Base-by-base conservation (phyloP, 2,329 filamentous ascomycete genomes). In the Neofusicoccum cordaticola region DNA sequence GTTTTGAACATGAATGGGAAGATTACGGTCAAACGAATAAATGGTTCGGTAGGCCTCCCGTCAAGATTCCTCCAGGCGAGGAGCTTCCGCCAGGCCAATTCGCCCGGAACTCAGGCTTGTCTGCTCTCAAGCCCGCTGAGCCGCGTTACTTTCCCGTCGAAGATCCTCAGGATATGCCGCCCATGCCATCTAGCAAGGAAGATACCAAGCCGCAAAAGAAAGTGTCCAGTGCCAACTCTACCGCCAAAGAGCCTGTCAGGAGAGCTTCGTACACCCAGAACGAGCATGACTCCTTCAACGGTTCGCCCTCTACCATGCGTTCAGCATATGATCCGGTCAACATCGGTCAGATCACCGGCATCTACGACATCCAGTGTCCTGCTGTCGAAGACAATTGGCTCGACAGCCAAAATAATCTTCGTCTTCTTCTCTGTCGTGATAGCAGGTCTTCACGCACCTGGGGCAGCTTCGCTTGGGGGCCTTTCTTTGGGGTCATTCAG, bases 381-480 rank as follows among this genome's bases (percentile, higher is more conserved):
- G 58, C 67, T 1, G 62, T 68, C 2, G 71, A 77, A 27, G 72
- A 79, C 22, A 67, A 68, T 1, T 64, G 42, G 27, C 41, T 52
- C 6, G 17, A 57, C 2, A 48, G 42, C 34, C 44, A 64, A 17
- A 48, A 58, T n/a, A 52, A 52, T 12, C 15, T 41, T 31, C 53
- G 68, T 81, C 9, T 71, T 79, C 45, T 70, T 82, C 15, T 79
- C 79, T 1, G 74, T 81, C 1, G 73, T 72, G 61, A 63, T 4
- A 6, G 15, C 9, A 35, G 48, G 15, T 34, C 61, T 15, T 77
- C 77, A 12, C 71, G 69, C 4, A 75, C 84, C 7, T 85, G 83
- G 82, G 82, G 79, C 0, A 70, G 67, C 0, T 84, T 85, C 67
- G 73, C 80, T 48, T 73, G 83, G 4, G 79, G 78, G 0, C 63